Base-by-base conservation (phyloP, 257 asterid species). In the Buddleja alternifolia region DNA sequence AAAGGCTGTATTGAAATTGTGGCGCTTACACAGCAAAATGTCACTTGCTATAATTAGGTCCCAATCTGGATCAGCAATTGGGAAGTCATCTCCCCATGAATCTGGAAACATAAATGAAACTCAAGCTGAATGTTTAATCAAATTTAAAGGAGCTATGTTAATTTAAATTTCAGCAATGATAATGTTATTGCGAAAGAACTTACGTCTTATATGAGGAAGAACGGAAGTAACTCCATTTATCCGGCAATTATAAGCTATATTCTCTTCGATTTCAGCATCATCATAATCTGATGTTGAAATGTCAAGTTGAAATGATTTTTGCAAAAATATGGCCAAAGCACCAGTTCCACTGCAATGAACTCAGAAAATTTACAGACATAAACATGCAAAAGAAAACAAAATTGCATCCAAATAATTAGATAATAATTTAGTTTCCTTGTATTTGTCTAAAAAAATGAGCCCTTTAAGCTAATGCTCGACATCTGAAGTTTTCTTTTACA, bases 261-360 rank as follows among this genome's bases (percentile, higher is more conserved):
- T 90, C 63, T 84, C 96, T 73, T 90, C 90, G 29, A 93, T 87
- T 78, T 84, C 95, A 47, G 62, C 78, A 82, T 93, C 99, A 77
- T 88, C 96, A 55, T 93, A 93, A 74, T 90, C 99, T n/a, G 99
- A 93, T n/a, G 99, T 93, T 14, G 96, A 81, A 55, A 93, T 85
- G 67, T 89, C 95, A 46, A 87, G 80, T 68, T 80, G 76, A 77
- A 83, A 79, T 11, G 90, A 76, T 69, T 89, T 93, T 52, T 42
- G 72, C 90, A 90, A 70, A 80, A 85, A 93, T 42, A 93, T 88
- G 37, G 97, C 96, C 81, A 93, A 77, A 32, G 99, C 97, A 75
- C 99, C 99, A 10, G 99, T 93, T 75, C 96, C 97, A 77, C 99
- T 93, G 86, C 75, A 78, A 75, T n/a, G 15, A 82, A 60, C 65